Evolutionary conservation across 192 early-diverging fungal species (phyloP), one percentile per base, ranked within the genome.

Genomic region (Podila horticola): DNA sequence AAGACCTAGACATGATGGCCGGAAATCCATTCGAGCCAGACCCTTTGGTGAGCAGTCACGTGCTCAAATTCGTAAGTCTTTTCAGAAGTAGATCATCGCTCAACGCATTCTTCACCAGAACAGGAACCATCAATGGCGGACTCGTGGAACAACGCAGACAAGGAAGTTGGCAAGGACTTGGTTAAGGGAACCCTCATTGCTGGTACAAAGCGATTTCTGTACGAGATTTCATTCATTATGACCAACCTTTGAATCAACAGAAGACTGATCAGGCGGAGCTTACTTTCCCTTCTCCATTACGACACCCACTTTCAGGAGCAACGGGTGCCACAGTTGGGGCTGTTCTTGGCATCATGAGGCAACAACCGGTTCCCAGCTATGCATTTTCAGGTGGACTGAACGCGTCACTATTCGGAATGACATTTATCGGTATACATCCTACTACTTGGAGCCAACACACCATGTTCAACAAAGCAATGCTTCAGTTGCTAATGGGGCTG

Each of bases 351-450:
- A 77, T 88, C 30, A 45, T 88, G 48, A 69, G 66, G 30, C 86
- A 88, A 73, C 70, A 73, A 12, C 84, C 87, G 5, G 85, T 88
- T 4, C 67, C 65, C 28, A 41, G 58, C 36, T 88, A 81, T 67
- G 74, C 84, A n/a, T 68, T 84, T 11, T 69, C 82, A 11, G 86
- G 83, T 58, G 79, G 83, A 62, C n/a, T 88, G 50, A 88, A 86
- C 50, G 83, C 82, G 61, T 84, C 84, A 30, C 62, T 85, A 12
- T 86, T 86, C 74, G 85, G 85, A 20, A 84, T 82, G 36, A 86
- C 87, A 6, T 88, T 88, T 67, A 83, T 86, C 63, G 79, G 87
- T 88, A 88, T 68, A 67, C 15, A 15, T 15, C 13, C 1, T 15
- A 17, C 0, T 4, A 12, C 12, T 4, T 17, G 41, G 12, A 17